Evolutionary conservation across 2,329 filamentous ascomycete genomes (phyloP), one percentile per base, ranked within the genome.

Genomic region (Scortechinia acanthostroma): DNA sequence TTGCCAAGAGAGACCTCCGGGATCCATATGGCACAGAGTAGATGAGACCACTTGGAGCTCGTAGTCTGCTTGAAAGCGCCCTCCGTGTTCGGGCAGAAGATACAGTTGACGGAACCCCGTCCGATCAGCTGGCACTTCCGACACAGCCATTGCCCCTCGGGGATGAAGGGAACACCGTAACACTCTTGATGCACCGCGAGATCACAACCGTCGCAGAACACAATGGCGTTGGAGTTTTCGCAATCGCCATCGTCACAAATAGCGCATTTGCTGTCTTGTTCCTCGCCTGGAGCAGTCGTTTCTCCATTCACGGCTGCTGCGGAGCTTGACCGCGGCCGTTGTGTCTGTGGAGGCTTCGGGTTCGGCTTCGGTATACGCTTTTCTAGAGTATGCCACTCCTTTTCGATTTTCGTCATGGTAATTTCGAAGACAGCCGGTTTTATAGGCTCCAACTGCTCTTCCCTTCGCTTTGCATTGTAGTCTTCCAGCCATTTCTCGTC

Each of bases 211-310:
- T 98, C 93, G 61, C 93, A 98, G 59, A 98, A 98, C 19, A 98
- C 93, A 57, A 98, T 98, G 1, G 93, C 93, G 58, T 98, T 98
- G 19, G 93, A 94, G 62, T 98, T 98, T 66, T 98, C 93, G 58
- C 93, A 98, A 59, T 98, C 93, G n/a, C 93, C 93, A 58, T 98
- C 93, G 59, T 98, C 93, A 60, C 93, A 98, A 47, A 98, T 94
- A 19, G 89, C 91, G 60, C 93, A 98, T 63, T 95, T 97, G 54
- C 86, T 95, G 63, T 98, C 93, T 54, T 93, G 91, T 63, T 97
- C 91, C 65, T 97, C 93, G 17, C 89, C 89, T 21, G 77, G n/a
- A 6, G 6, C 82, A 51, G 86, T 80, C 40, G 87, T 84, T 66
- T 97, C 93, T 46, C 93, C 91, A 62, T 96, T 97, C 16, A 97